Conservation (phyloP, 164 flowering plant species). For the Piper longum region DNA sequence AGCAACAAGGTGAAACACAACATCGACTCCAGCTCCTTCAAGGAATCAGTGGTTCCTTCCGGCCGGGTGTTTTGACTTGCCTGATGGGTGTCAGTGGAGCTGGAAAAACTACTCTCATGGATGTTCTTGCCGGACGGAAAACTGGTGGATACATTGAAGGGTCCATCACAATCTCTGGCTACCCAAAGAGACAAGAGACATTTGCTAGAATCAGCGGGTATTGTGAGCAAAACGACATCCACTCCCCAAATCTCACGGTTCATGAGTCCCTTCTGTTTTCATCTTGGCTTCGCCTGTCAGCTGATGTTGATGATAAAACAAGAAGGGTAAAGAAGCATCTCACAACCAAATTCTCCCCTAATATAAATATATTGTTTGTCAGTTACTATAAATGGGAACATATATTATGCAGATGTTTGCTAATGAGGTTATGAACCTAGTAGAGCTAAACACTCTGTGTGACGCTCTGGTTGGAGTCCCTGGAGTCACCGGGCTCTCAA, state of each 20-base stretch:
- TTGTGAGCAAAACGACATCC: slow-evolving; percentile 44
- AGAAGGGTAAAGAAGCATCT: slow-evolving; percentile 12
- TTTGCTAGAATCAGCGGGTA: slow-evolving; percentile 41
- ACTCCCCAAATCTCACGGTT: slow-evolving; percentile 38
- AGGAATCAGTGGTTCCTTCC: slow-evolving; percentile 36
- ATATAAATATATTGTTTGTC: too few relatives aligned
- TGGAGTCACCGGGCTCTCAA: slow-evolving; percentile 83
- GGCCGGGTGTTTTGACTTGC: slow-evolving; percentile 41
- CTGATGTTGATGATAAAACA: slow-evolving; percentile 10
- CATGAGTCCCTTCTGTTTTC: slow-evolving; percentile 24
- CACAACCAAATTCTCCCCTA: too few relatives aligned
- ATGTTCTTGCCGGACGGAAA: slow-evolving; percentile 45
- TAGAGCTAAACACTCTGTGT: slow-evolving; percentile 65
- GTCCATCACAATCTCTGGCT: slow-evolving; percentile 31
- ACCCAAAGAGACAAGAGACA: slow-evolving; percentile 35
- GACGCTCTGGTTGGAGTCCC: slow-evolving; percentile 85
- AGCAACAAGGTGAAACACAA: slow-evolving; percentile 11
- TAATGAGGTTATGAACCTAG: slow-evolving; percentile 80
- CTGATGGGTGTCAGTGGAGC: slow-evolving; percentile 54
- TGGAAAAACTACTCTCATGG: slow-evolving; percentile 50
- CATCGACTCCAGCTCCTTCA: slow-evolving; percentile 34
- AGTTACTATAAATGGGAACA: too few relatives aligned
- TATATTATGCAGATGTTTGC: slow-evolving; percentile 50
- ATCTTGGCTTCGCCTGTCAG: slow-evolving; percentile 26
- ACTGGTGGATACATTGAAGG: slow-evolving; percentile 43